A percentile compares a stretch with the other conserved stretches of the same genome.
Evolutionary conservation across 345 rosid species (phyloP).

Genomic region (Cardamine resedifolia): DNA sequence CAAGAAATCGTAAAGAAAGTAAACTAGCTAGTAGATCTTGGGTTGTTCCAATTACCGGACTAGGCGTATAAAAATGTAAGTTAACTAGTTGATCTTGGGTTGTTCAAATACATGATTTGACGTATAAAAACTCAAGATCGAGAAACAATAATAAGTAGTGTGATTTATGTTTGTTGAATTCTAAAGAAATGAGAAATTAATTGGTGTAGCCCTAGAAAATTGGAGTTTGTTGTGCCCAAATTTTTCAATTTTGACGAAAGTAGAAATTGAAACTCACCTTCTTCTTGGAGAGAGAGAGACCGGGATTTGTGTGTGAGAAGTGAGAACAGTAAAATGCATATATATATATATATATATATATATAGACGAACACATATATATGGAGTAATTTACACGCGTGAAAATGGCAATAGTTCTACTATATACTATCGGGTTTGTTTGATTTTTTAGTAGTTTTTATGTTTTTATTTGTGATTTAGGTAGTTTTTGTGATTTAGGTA

Average conservation of each 20-base stretch:
- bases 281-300: constrained; percentile 8
- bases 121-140: background rate
- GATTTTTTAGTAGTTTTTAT: no score
- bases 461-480: no score
- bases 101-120: background rate
- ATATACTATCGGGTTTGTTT: no score
- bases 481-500: no score
- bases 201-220: constrained; percentile 19
- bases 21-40: background rate
- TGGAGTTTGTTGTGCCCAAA: background rate
- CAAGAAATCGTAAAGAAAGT: background rate
- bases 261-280: constrained; percentile 26
- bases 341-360: constrained; percentile 17
- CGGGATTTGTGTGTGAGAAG: constrained; percentile 3
- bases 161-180: constrained; percentile 12
- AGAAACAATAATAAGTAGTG: background rate
- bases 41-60: background rate
- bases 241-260: background rate
- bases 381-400: constrained; percentile 26
- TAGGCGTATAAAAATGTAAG: background rate
- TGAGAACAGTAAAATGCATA: background rate
- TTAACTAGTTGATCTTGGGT: constrained; percentile 6
- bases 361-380: background rate
- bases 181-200: background rate
- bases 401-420: background rate